These are phyloP conservation scores for Tolypocladium tundrense DNA, from an alignment of 2,329 filamentous ascomycete species.

Conservation along the genomic window DNA sequence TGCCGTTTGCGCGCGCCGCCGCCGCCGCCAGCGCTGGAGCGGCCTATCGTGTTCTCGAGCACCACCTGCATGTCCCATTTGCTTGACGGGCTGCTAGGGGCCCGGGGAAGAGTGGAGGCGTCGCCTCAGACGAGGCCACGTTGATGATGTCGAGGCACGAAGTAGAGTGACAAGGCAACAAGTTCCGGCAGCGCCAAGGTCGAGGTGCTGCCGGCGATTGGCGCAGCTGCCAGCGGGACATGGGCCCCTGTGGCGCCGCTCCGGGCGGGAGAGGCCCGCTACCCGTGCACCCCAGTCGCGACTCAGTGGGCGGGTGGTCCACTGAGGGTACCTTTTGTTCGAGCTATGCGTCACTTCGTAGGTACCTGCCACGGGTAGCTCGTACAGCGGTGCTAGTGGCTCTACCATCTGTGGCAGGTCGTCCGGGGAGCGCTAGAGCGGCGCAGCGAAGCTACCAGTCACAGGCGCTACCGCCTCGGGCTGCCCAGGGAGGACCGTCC, in stretches of 20 bases:
- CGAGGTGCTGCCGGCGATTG: neutral
- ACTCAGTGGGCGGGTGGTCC: too few species aligned
- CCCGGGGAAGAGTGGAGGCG: neutral
- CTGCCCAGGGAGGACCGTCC: neutral
- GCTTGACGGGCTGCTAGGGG: neutral
- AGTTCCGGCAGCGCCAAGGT: neutral
- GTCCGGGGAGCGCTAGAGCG: neutral
- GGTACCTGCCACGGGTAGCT: too few species aligned
- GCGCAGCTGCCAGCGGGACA: neutral
- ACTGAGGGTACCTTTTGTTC: too few species aligned
- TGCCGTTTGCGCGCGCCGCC: neutral
- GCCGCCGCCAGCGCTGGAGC: neutral
- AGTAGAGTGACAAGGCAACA: conserved; percentile 6
- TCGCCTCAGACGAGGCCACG: conserved; percentile 3
- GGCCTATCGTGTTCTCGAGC: neutral
- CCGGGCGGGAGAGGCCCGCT: neutral
- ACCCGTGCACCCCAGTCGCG: neutral
- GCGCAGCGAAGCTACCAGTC: neutral
- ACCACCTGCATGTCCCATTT: neutral
- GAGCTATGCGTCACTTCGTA: too few species aligned
- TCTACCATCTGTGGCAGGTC: neutral
- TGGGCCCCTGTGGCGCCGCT: neutral
- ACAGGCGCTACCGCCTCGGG: neutral
- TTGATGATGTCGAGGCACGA: conserved; percentile 5
- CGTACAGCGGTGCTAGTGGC: neutral